These are phyloP conservation scores for Elaeagnus macrophylla DNA, from an alignment of 306 rosid genomes.

Conservation along the genomic window DNA sequence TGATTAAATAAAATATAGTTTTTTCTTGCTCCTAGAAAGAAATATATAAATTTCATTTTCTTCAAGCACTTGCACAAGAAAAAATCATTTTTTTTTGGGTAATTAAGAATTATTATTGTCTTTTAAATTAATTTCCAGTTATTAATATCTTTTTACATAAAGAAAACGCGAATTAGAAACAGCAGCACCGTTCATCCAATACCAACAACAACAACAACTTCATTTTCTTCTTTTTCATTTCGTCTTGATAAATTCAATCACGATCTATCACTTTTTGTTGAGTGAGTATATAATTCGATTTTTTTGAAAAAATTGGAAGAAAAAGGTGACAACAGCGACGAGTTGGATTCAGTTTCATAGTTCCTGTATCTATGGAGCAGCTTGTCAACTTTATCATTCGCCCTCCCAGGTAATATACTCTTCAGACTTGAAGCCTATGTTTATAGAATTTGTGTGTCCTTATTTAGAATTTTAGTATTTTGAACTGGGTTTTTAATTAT, in stretches of 20 bases:
- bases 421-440: neutral
- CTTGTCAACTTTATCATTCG: constrained; percentile 59
- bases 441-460: constrained; percentile 5
- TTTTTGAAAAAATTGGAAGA: too few relatives aligned
- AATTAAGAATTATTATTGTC: too few relatives aligned
- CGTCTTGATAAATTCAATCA: neutral
- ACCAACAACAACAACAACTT: too few relatives aligned
- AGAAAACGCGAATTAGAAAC: too few relatives aligned
- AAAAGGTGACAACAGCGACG: neutral
- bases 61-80: too few relatives aligned
- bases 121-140: too few relatives aligned
- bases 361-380: constrained; percentile 46
- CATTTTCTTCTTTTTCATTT: neutral
- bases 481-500: constrained; percentile 17
- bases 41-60: too few relatives aligned
- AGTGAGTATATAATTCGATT: neutral
- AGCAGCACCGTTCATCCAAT: neutral
- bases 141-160: too few relatives aligned
- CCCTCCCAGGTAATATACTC: constrained; percentile 41
- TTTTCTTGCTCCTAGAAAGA: too few relatives aligned
- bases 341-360: neutral
- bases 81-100: too few relatives aligned
- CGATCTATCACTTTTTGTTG: neutral
- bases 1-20: too few relatives aligned
- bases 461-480: constrained; percentile 1